Conservation (phyloP, 768 basidiomycete genomes). For the Kwoniella mangroviensis region DNA sequence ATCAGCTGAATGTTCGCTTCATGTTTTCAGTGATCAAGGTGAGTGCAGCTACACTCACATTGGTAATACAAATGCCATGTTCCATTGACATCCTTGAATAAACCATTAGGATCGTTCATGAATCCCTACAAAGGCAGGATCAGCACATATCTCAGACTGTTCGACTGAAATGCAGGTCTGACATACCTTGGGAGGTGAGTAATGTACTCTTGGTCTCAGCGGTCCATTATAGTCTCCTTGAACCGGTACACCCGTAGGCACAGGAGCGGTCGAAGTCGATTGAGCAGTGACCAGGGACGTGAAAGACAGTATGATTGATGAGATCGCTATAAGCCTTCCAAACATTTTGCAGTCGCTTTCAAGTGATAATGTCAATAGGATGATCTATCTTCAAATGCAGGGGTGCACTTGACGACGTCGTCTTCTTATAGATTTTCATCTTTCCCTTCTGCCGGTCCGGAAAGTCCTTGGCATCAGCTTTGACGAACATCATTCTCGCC, state of each 20-base stretch:
- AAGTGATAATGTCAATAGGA: background rate
- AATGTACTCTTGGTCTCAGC: constrained; percentile 49
- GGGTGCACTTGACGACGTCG: too few relatives aligned
- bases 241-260: constrained; percentile 26
- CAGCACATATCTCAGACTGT: background rate
- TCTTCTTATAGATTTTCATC: too few relatives aligned
- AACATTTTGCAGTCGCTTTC: background rate
- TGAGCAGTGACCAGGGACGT: background rate
- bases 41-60: constrained; percentile 31
- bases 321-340: background rate
- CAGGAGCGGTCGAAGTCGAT: background rate
- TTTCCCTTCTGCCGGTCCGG: too few relatives aligned
- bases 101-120: constrained; percentile 50
- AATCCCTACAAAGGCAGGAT: constrained; percentile 32
- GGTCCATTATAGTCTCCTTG: constrained; percentile 46
- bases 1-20: background rate
- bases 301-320: background rate
- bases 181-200: constrained; percentile 45
- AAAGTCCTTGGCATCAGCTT: too few relatives aligned
- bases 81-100: constrained; percentile 41
- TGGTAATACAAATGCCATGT: constrained; percentile 56
- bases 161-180: background rate
- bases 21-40: background rate
- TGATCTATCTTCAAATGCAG: too few relatives aligned
- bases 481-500: background rate